phyloP scores from a whole-genome alignment of 352 stramenopile genomes.

The Phytophthora hibernalis region DNA sequence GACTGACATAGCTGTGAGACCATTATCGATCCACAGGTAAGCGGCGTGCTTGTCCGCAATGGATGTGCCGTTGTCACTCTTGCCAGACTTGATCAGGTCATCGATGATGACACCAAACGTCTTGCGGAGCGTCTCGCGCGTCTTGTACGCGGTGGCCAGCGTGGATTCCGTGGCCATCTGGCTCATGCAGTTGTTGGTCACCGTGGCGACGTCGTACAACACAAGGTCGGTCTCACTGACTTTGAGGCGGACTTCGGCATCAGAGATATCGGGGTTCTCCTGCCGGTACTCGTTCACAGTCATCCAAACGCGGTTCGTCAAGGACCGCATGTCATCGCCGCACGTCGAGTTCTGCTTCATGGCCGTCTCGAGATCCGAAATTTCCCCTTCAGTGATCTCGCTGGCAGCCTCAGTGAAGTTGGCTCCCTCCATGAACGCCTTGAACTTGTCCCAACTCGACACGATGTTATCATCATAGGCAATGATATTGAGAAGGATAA shows the following conservation, averaged over 20 bases:
- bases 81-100: slow-evolving; percentile 48
- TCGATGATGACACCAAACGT: slow-evolving; percentile 59
- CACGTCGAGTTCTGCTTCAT: slow-evolving; percentile 54
- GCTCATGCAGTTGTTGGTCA: slow-evolving; percentile 53
- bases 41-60: slow-evolving; percentile 37
- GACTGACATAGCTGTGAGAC: slow-evolving; percentile 44
- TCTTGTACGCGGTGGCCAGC: slow-evolving; percentile 31
- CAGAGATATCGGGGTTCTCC: slow-evolving; percentile 29
- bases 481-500: slow-evolving; percentile 29
- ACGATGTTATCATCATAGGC: slow-evolving; percentile 41
- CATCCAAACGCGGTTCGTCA: slow-evolving; percentile 50
- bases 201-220: slow-evolving; percentile 51
- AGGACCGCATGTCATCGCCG: slow-evolving; percentile 41
- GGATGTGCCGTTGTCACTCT: slow-evolving; percentile 42
- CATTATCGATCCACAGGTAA: slow-evolving; percentile 43
- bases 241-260: slow-evolving; percentile 45
- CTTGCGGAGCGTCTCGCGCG: slow-evolving; percentile 56
- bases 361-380: slow-evolving; percentile 33
- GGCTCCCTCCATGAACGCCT: slow-evolving; percentile 37
- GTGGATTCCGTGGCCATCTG: slow-evolving; percentile 35
- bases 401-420: slow-evolving; percentile 34
- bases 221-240: slow-evolving; percentile 54
- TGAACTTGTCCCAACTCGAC: slow-evolving; percentile 37
- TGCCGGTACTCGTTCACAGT: slow-evolving; percentile 45
- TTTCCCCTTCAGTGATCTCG: slow-evolving; percentile 40